A percentile compares a stretch with the other conserved stretches of the same genome.
phyloP scores from a whole-genome alignment of 1,139 yeast genomes.

The Pichia sp. region DNA sequence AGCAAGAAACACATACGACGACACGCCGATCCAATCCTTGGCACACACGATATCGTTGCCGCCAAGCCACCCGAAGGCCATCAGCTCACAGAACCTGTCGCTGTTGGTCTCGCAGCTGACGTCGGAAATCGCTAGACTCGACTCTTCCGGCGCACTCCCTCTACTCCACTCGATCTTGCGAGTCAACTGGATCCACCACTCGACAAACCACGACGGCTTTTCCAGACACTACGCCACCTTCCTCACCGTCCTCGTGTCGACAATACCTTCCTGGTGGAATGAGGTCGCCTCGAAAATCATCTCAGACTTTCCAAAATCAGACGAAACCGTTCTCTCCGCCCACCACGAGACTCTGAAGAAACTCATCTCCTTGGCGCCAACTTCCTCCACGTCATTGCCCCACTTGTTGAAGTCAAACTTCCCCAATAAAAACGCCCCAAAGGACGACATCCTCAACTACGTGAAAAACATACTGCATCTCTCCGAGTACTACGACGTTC shows the following conservation, averaged over 20 bases:
- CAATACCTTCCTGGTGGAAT: conserved; percentile 84
- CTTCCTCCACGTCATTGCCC: conserved; percentile 66
- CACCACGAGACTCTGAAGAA: conserved; percentile 68
- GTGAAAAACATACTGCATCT: conserved; percentile 58
- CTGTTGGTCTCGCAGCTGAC: conserved; percentile 45
- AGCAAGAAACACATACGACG: conserved; percentile 26
- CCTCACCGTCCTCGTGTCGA: conserved; percentile 71
- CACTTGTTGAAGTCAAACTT: conserved; percentile 52
- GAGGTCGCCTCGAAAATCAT: conserved; percentile 71
- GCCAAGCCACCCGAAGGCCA: conserved; percentile 36
- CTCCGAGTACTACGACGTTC: conserved; percentile 67
- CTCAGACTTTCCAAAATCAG: conserved; percentile 43
- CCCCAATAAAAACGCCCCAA: conserved; percentile 74
- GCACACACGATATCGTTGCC: conserved; percentile 44
- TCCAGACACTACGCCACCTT: conserved; percentile 61
- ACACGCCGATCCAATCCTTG: conserved; percentile 42
- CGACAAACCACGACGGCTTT: conserved; percentile 29
- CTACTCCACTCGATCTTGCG: conserved; percentile 49
- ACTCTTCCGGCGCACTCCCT: conserved; percentile 35
- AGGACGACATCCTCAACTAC: conserved; percentile 55
- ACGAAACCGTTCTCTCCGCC: conserved; percentile 27
- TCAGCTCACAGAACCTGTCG: conserved; percentile 40
- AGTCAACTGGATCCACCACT: conserved; percentile 54
- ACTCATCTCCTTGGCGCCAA: conserved; percentile 72
- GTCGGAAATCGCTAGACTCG: conserved; percentile 50